Evolutionary conservation across 257 asterid genomes (phyloP).

Genomic region (Lycium barbarum): DNA sequence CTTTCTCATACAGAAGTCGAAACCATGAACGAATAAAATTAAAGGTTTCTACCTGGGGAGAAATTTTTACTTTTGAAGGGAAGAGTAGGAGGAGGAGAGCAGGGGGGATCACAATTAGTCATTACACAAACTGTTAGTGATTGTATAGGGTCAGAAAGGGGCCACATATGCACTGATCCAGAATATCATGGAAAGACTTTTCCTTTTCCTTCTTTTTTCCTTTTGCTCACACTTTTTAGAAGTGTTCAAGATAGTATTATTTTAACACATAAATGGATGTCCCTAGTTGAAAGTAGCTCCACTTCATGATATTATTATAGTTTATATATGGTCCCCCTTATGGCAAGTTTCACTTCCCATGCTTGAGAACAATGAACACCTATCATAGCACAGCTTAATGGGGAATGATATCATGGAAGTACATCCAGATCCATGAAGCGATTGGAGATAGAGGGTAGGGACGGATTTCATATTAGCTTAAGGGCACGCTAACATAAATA

Average conservation of each 20-base stretch:
- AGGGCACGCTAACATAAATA: neutral
- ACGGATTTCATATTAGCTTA: neutral
- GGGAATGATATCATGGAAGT: constrained; percentile 26
- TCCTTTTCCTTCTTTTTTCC: neutral
- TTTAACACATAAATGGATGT: neutral
- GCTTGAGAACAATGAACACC: constrained; percentile 27
- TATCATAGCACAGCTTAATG: constrained; percentile 15
- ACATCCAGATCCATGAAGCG: neutral
- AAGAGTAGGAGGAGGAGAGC: neutral
- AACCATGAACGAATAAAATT: neutral
- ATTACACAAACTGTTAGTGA: constrained; percentile 11
- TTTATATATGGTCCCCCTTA: constrained; percentile 20
- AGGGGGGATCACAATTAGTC: neutral
- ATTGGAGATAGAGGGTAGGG: constrained; percentile 1
- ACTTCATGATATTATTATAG: neutral
- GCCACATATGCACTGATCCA: constrained; percentile 21
- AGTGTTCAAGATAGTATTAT: neutral
- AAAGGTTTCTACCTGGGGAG: neutral
- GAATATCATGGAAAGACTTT: constrained; percentile 20
- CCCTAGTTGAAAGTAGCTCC: constrained; percentile 22
- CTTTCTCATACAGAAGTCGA: neutral
- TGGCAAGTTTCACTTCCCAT: neutral
- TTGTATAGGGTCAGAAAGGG: constrained; percentile 17
- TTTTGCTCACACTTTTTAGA: constrained; percentile 12
- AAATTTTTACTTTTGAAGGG: neutral